A percentile compares a stretch with the other conserved stretches of the same genome.
These are phyloP conservation scores for Lithocarpus polystachyus DNA, from an alignment of 306 rosid species.

Conservation along the genomic window DNA sequence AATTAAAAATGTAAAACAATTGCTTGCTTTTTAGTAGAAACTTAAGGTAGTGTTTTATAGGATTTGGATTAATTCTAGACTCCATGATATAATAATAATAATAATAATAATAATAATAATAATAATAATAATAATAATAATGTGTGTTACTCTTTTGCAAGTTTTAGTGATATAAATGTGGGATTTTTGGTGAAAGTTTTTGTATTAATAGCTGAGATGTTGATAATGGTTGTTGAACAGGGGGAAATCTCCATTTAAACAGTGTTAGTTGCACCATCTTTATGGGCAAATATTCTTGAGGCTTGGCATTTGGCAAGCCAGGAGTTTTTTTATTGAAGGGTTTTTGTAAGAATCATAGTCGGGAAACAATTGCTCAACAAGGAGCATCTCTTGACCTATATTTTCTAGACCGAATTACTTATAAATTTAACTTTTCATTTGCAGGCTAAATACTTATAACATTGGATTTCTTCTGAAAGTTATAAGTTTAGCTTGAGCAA, in stretches of 20 bases:
- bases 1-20: background rate
- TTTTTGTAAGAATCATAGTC: constrained; percentile 31
- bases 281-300: background rate
- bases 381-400: constrained; percentile 43
- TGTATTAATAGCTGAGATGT: background rate
- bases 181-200: background rate
- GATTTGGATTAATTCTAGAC: background rate
- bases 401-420: background rate
- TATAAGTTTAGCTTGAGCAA: no score
- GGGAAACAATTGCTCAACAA: constrained; percentile 20
- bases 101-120: no score
- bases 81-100: background rate
- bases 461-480: no score
- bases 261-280: background rate
- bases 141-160: no score
- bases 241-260: background rate
- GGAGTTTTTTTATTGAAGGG: background rate
- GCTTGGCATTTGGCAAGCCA: background rate
- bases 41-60: background rate
- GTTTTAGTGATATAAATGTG: background rate
- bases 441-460: no score
- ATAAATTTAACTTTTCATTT: no score
- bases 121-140: no score
- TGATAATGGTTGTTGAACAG: background rate
- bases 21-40: background rate